Evolutionary conservation across 805 yeast species (phyloP), one percentile per base, ranked within the genome.

Genomic region (Clavispora vitiphila): DNA sequence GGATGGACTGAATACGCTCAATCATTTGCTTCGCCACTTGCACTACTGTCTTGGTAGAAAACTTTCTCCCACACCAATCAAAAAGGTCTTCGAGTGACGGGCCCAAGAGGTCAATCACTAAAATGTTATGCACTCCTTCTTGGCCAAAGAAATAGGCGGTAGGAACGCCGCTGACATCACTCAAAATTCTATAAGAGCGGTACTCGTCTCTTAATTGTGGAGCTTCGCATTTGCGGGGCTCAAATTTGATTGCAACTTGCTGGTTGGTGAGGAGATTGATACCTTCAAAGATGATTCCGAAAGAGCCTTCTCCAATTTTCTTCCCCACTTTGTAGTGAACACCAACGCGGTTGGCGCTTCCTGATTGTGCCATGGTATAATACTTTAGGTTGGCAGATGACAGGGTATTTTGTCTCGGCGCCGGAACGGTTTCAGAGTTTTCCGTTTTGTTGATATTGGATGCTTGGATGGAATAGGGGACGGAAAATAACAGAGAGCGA

Each of bases 71-170:
- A 67, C 99, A 93, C 98, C 98, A 93, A 61, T 93, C 99, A 64
- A 93, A 93, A 51, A 93, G 71, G 65, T 93, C 99, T 62, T 93
- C 99, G 49, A 93, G 72, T 1, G 96, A 85, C 8, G 99, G 99
- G 10, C 99, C 99, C 55, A 93, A 74, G 35, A 93, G 74, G 61
- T 93, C 99, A 54, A 93, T 93, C 29, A 93, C 96, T 49, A 93
- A 71, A 39, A 93, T 89, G 63, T 91, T 90, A 71, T 93, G 98
- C 46, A 93, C 78, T 24, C 99, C 98, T 67, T 93, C 99, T 61
- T 93, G 98, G 45, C 99, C 99, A 63, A 91, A 91, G 62, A 89
- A 93, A 68, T 93, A 93, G n/a, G 96, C 98, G 56, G 83, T 81
- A 39, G 99, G 99, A 40, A 93, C 83, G 37, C 98, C 98, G 34